Evolutionary conservation across 805 yeast species (phyloP), one percentile per base, ranked within the genome.

Genomic region (Monosporozyma unispora): DNA sequence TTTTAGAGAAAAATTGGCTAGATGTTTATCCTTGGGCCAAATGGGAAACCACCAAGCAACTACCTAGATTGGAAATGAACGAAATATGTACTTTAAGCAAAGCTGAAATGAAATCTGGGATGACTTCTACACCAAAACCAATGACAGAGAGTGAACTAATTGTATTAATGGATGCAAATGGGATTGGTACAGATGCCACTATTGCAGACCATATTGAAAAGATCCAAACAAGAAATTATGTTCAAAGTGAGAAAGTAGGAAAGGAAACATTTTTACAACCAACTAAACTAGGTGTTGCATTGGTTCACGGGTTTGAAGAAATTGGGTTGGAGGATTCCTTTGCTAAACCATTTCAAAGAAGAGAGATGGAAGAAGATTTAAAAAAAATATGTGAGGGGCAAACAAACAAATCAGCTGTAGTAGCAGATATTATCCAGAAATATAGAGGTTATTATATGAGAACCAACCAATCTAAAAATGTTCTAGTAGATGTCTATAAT

Each of bases 151-250:
- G 96, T 0, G 99, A 91, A 61, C 73, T 93, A 21, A 88, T 93
- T 67, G 83, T 87, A 9, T 70, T 93, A 44, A 93, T 93, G 99
- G 98, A 95, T 70, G 86, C 81, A 10, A 93, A 93, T 65, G 98
- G 98, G 0, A 93, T 93, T 43, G 99, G 99, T 2, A 93, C 99
- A 0, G 99, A 93, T 70, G 99, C 99, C 0, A 93, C 99, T 0
- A 95, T 93, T 67, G 99, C 98, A 0, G 99, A 93, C 41, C 99
- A 93, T 66, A 93, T 93, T 37, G 89, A 85, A 50, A 90, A 86
- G 61, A 81, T 93, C 41, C 68, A 77, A 27, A 64, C 66, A 10
- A 69, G 99, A 48, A 79, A 80, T 18, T 95, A 90, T 59, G 78
- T 87, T 4, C 68, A 66, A 16, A 80, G 72, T 44, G 70, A 73